These are phyloP conservation scores for Serendipita vermifera DNA, from an alignment of 768 basidiomycete genomes.

Conservation along the genomic window DNA sequence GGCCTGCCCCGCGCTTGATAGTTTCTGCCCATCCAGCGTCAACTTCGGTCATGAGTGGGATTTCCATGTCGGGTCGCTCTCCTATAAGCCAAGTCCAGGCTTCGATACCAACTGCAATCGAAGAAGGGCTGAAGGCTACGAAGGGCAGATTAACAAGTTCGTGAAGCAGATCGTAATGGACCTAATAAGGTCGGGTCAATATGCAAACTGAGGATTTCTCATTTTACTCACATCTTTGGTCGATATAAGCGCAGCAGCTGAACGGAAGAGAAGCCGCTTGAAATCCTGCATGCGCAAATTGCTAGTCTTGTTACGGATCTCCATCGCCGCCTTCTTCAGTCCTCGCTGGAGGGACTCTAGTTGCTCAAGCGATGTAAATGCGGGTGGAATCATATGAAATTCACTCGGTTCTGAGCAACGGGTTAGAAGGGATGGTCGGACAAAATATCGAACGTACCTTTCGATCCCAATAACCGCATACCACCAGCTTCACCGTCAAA, in stretches of 20 bases:
- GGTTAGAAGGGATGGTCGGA: not conserved
- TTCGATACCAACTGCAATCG: slow-evolving; percentile 78
- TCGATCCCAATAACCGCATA: slow-evolving; percentile 52
- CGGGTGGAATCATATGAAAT: slow-evolving; percentile 49
- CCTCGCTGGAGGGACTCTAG: slow-evolving; percentile 53
- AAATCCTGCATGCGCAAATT: slow-evolving; percentile 70
- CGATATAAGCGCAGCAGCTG: slow-evolving; percentile 68
- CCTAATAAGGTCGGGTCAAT: slow-evolving; percentile 45
- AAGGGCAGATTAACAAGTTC: slow-evolving; percentile 82
- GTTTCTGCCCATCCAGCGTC: slow-evolving; percentile 77
- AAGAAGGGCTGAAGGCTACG: slow-evolving; percentile 73
- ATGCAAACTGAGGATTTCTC: not conserved
- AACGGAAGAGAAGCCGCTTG: slow-evolving; percentile 73
- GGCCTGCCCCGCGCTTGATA: slow-evolving; percentile 60
- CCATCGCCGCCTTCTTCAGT: slow-evolving; percentile 50
- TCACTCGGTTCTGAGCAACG: slow-evolving; percentile 37
- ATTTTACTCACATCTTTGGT: slow-evolving; percentile 38
- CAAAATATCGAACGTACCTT: too few relatives aligned
- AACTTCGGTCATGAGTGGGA: slow-evolving; percentile 74
- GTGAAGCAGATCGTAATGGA: slow-evolving; percentile 56
- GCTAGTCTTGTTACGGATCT: slow-evolving; percentile 59
- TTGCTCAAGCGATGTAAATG: slow-evolving; percentile 45
- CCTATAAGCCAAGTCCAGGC: slow-evolving; percentile 95
- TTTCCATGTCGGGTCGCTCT: slow-evolving; percentile 69
- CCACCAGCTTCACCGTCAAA: slow-evolving; percentile 80